Percentiles rank a stretch among this genome's conserved stretches.
phyloP scores from a whole-genome alignment of 2,329 filamentous ascomycete genomes.

The Xylariales sp. region DNA sequence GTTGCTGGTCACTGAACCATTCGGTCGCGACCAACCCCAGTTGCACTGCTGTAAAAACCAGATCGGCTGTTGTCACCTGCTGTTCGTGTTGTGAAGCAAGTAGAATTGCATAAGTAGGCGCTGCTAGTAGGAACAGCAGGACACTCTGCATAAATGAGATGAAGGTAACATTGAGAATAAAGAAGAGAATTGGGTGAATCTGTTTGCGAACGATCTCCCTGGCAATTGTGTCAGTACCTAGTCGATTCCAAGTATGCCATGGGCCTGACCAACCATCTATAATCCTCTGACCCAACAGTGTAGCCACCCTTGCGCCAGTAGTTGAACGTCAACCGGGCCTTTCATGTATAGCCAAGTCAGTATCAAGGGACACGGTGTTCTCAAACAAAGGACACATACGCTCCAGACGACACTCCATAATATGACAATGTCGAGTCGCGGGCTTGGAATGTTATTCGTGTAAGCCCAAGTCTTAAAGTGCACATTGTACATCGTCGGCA shows the following conservation, averaged over 20 bases:
- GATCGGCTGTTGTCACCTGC: conserved; percentile 39
- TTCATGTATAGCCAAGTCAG: conserved; percentile 28
- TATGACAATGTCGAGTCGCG: conserved; percentile 67
- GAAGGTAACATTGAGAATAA: conserved; percentile 83
- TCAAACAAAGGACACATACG: conserved; percentile 42
- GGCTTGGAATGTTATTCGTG: conserved; percentile 63
- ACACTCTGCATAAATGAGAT: conserved; percentile 81
- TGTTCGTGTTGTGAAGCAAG: conserved; percentile 62
- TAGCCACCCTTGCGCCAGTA: conserved; percentile 97
- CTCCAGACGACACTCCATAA: conserved; percentile 73
- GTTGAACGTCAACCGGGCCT: conserved; percentile 84
- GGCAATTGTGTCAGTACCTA: neutral
- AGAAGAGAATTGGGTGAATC: conserved; percentile 63
- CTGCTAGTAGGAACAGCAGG: conserved; percentile 69
- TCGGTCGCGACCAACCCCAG: conserved; percentile 58
- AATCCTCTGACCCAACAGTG: conserved; percentile 83
- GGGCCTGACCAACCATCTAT: conserved; percentile 64
- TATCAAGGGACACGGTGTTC: neutral
- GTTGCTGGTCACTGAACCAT: conserved; percentile 83
- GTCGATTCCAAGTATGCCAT: neutral
- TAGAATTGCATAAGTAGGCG: conserved; percentile 78
- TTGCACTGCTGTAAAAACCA: conserved; percentile 41
- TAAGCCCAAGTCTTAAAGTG: conserved; percentile 84
- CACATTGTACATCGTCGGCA: conserved; percentile 80
- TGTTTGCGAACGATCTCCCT: conserved; percentile 68